Evolutionary conservation across 2,329 filamentous ascomycete species (phyloP).

Genomic region (Apiospora kogelbergensis): DNA sequence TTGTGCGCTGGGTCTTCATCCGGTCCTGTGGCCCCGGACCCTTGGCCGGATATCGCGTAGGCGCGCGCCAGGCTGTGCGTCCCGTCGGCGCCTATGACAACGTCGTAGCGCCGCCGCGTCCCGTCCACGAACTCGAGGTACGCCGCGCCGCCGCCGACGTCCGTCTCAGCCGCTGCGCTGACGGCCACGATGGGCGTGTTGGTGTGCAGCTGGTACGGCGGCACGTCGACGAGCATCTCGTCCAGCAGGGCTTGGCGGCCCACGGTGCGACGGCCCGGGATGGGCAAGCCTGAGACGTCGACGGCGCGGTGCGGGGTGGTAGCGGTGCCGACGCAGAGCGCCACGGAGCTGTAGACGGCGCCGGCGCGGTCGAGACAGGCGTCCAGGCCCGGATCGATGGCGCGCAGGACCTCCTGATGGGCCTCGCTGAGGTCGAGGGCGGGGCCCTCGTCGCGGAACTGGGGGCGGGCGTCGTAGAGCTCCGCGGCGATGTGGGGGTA

Average conservation of each 20-base stretch:
- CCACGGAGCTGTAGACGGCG: constrained; percentile 21
- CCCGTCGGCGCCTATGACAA: constrained; percentile 29
- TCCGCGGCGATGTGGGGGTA: constrained; percentile 29
- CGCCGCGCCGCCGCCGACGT: constrained; percentile 14
- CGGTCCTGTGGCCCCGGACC: no score
- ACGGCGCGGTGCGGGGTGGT: constrained; percentile 22
- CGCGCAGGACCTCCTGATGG: constrained; percentile 22
- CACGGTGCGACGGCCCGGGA: constrained; percentile 21
- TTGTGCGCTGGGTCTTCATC: constrained; percentile 19
- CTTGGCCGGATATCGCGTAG: constrained; percentile 22
- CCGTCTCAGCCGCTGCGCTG: constrained; percentile 16
- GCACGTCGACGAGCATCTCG: constrained; percentile 25
- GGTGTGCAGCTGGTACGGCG: constrained; percentile 26
- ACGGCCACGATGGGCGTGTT: constrained; percentile 25
- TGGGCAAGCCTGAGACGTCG: constrained; percentile 13
- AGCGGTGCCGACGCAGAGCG: constrained; percentile 22
- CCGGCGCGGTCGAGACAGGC: constrained; percentile 27
- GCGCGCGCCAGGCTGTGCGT: constrained; percentile 23
- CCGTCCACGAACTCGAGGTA: constrained; percentile 27
- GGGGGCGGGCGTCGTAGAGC: constrained; percentile 27
- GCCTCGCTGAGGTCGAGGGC: constrained; percentile 20
- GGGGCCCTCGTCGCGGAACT: constrained; percentile 25
- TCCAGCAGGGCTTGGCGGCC: constrained; percentile 26
- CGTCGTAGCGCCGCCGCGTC: constrained; percentile 27
- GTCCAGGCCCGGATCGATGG: constrained; percentile 25